Base-by-base conservation (phyloP, 2,329 filamentous ascomycete species). In the Fusarium humuli region DNA sequence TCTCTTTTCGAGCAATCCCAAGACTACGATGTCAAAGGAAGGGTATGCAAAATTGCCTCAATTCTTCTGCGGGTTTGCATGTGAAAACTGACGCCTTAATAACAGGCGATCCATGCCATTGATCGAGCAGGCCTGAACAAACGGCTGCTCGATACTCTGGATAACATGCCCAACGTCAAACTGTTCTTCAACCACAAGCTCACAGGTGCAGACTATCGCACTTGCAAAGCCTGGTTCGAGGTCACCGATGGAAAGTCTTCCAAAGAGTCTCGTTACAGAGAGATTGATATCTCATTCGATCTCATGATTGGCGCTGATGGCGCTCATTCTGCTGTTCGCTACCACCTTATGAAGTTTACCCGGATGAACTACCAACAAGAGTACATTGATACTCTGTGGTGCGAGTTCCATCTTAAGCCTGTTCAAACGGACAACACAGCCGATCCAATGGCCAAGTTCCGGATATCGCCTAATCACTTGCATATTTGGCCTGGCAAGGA, bases 301-400 rank as follows among this genome's bases (percentile, higher is more conserved):
- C 88, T 97, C 71, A 90, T 99, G 83, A 92, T 99, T 61, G 96
- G 96, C 12, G 94, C 95, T 34, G 96, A 99, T 76, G 96, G 96
- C 10, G 96, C 96, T 1, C 95, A 99, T 81, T 98, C 95, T 0
- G 91, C 94, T 45, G 91, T 94, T 6, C 87, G 96, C 54, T 97
- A 94, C 78, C 94, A 98, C 77, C 84, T 99, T 81, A 99, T 99
- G 95, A 98, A 98, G 81, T 98, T 89, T 75, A 88, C 91, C 1
- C 90, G 92, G 13, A 93, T 98, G 88, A 90, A 96, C 81, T 99
- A 97, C 77, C 87, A 92, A 73, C 96, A 99, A 78, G 90, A 94
- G 75, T 99, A 99, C 79, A 96, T 99, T 77, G 95, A 98, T 79
- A 96, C 94, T 0, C 83, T 98, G 7, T 99, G 96, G 96, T 98